Base-by-base conservation (phyloP, 148 eudicot genomes). In the Cornus kousa region DNA sequence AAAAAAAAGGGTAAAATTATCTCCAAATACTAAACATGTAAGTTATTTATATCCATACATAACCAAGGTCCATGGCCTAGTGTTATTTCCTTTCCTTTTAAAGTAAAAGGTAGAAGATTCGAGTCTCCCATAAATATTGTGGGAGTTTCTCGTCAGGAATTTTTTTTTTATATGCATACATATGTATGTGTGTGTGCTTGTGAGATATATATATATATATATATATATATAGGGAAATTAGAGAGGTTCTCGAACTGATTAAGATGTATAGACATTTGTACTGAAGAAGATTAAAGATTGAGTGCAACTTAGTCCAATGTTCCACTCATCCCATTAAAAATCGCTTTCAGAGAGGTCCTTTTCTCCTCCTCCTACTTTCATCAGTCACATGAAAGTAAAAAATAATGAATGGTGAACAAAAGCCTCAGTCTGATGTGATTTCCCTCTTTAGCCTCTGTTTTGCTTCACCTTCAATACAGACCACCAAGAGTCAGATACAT, bases 291-390 rank as follows among this genome's bases (percentile, higher is more conserved):
- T 22, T 57, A 33, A 55, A 77, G 69, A 23, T 62, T 70, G 74
- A 78, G 72, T 70, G 83, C 66, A 80, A 83, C 79, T 73, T 74
- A 83, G 80, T 72, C 73, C 69, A 81, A 82, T 70, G 87, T 84
- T 86, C 78, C 81, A 80, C 80, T 87, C 87, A 83, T 75, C 66
- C 77, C 85, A 85, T 82, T 78, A 90, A 83, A 81, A 66, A 85
- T 83, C 80, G 53, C 80, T 82, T 80, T 84, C 22, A 62, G 23
- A 79, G 67, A 75, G 59, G 79, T 82, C 85, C 33, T 78, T 85
- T 82, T 85, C 85, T 57, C 73, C 48, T 60, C 31, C 74, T 43
- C 5, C 48, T 53, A 23, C 66, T 19, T 3, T 22, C 43, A 64
- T 62, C 65, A 79, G 77, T 81, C 77, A 65, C 77, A 66, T 10